Evolutionary conservation across 345 rosid genomes (phyloP).

Genomic region (Conringia planisiliqua): DNA sequence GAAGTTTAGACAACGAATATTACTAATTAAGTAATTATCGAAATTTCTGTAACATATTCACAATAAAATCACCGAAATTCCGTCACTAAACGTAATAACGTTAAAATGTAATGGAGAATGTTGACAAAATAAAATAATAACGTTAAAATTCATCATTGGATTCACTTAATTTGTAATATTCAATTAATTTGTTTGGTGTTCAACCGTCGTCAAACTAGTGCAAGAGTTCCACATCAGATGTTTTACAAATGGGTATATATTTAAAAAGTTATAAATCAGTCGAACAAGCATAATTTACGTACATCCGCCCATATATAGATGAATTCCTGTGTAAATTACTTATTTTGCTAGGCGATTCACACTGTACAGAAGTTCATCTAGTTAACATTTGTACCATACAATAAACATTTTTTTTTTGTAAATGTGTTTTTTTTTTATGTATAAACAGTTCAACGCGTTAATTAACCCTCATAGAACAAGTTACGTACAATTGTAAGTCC

Average conservation of each 20-base stretch:
- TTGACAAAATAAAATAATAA: too few relatives aligned
- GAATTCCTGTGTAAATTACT: too few relatives aligned
- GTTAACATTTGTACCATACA: neutral
- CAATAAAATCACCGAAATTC: neutral
- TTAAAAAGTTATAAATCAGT: neutral
- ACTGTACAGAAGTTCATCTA: too few relatives aligned
- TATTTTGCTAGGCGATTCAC: too few relatives aligned
- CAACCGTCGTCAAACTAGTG: neutral
- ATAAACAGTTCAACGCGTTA: conserved; percentile 12
- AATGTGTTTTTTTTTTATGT: neutral
- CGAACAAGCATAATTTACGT: neutral
- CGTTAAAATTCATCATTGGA: neutral
- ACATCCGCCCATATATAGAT: neutral
- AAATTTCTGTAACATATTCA: neutral
- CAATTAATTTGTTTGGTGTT: neutral
- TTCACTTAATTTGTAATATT: neutral
- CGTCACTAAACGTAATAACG: neutral
- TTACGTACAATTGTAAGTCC: neutral
- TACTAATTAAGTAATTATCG: neutral
- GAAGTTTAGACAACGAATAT: neutral
- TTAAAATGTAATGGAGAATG: too few relatives aligned
- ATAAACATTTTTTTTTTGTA: neutral
- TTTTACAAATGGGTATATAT: neutral
- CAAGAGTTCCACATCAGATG: neutral
- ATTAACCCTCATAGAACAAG: conserved; percentile 3